These are phyloP conservation scores for Graphiopsis chlorocephala DNA, from an alignment of 2,329 filamentous ascomycete genomes.

Conservation along the genomic window DNA sequence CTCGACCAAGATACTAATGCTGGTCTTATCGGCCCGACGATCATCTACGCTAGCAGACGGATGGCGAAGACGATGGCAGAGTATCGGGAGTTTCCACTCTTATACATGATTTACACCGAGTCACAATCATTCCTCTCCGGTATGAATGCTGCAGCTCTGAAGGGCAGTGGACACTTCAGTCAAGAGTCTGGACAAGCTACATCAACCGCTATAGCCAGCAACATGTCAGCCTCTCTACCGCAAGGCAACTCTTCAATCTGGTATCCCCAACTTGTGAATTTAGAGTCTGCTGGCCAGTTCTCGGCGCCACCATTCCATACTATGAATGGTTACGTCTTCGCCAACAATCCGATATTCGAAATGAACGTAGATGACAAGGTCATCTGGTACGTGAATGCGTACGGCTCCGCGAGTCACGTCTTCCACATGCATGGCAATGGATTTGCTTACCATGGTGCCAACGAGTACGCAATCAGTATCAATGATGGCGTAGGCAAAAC, in stretches of 20 bases:
- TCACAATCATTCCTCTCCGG: slow-evolving; percentile 27
- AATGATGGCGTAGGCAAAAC: slow-evolving; percentile 31
- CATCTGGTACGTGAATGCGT: slow-evolving; percentile 34
- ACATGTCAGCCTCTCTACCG: background rate
- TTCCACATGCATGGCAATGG: slow-evolving; percentile 34
- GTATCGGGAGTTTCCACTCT: slow-evolving; percentile 30
- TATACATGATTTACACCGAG: slow-evolving; percentile 29
- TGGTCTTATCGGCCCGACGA: slow-evolving; percentile 29
- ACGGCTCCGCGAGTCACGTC: slow-evolving; percentile 27
- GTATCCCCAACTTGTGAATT: slow-evolving; percentile 25
- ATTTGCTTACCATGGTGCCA: slow-evolving; percentile 22
- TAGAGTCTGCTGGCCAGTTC: slow-evolving; percentile 10
- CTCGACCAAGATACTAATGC: slow-evolving; percentile 28
- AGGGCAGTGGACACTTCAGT: background rate
- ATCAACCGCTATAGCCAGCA: slow-evolving; percentile 4
- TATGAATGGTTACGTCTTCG: slow-evolving; percentile 32
- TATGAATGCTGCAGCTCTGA: slow-evolving; percentile 20
- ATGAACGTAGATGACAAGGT: slow-evolving; percentile 32
- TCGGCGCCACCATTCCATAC: slow-evolving; percentile 24
- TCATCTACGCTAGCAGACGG: slow-evolving; percentile 29
- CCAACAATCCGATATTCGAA: slow-evolving; percentile 31
- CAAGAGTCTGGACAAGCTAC: slow-evolving; percentile 3
- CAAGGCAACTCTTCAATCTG: slow-evolving; percentile 23
- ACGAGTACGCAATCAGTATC: slow-evolving; percentile 17
- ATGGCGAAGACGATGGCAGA: slow-evolving; percentile 29